Evolutionary conservation across 345 rosid species (phyloP).

Genomic region (Microcos paniculata): DNA sequence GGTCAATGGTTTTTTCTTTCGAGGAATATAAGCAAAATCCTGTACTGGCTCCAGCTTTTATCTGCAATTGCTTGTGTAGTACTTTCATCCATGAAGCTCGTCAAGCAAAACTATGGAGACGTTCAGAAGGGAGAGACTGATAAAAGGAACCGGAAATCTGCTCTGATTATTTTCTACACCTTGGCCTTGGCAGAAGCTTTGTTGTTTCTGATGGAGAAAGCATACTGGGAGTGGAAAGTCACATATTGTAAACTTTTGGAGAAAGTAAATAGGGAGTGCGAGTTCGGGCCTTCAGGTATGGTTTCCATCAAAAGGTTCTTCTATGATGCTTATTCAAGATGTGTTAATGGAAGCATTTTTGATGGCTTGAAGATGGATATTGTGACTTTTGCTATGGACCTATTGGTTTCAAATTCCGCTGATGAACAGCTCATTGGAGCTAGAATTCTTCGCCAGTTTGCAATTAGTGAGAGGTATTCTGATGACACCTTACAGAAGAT

Average conservation of each 20-base stretch:
- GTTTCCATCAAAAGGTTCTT: slow-evolving; percentile 71
- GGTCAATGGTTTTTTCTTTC: slow-evolving; percentile 69
- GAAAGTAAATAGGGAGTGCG: slow-evolving; percentile 67
- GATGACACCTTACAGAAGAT: slow-evolving; percentile 84
- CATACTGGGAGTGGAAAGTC: slow-evolving; percentile 80
- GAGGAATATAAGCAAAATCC: slow-evolving; percentile 63
- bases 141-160: slow-evolving; percentile 62
- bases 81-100: slow-evolving; percentile 71
- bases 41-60: slow-evolving; percentile 86
- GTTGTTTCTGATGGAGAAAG: slow-evolving; percentile 78
- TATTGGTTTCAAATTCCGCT: slow-evolving; percentile 62
- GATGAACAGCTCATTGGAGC: slow-evolving; percentile 89
- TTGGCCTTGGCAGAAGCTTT: slow-evolving; percentile 83
- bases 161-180: slow-evolving; percentile 74
- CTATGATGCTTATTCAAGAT: slow-evolving; percentile 83
- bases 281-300: slow-evolving; percentile 59
- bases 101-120: slow-evolving; percentile 73
- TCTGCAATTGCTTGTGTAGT: slow-evolving; percentile 75
- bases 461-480: slow-evolving; percentile 41
- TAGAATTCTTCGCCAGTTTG: slow-evolving; percentile 61
- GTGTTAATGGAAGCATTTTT: slow-evolving; percentile 78
- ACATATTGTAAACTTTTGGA: slow-evolving; percentile 59
- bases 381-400: slow-evolving; percentile 73
- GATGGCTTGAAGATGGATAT: slow-evolving; percentile 91
- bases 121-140: slow-evolving; percentile 63